Conservation (phyloP, 1,284 basidiomycete species). For the Tremellales sp. region DNA sequence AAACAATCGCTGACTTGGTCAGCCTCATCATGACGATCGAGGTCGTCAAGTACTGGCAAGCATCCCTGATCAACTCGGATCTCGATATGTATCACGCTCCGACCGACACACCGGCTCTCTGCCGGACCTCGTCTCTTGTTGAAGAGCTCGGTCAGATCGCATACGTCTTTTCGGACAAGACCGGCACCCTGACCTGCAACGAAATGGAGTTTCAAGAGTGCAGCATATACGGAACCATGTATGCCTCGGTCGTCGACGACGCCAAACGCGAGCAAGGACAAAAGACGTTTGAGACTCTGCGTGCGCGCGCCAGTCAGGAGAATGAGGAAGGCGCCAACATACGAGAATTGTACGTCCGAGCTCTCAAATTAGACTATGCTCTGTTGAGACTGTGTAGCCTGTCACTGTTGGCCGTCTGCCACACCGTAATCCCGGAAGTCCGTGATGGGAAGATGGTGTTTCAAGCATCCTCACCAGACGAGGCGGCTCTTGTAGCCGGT, state of each 20-base stretch:
- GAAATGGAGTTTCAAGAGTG: conserved; percentile 98
- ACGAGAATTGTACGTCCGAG: conserved; percentile 64
- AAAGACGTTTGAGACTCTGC: conserved; percentile 46
- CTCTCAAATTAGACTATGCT: background rate
- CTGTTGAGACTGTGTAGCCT: conserved; percentile 47
- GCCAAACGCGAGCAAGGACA: conserved; percentile 61
- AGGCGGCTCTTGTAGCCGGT: conserved; percentile 91
- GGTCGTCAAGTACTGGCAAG: conserved; percentile 97
- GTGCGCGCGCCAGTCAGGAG: conserved; percentile 50
- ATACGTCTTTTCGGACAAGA: conserved; percentile 98
- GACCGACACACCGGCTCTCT: conserved; percentile 94
- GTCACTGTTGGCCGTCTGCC: conserved; percentile 88
- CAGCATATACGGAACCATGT: conserved; percentile 80
- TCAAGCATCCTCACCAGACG: conserved; percentile 97
- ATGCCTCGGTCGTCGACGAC: conserved; percentile 85
- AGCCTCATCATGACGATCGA: conserved; percentile 97
- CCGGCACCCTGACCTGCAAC: conserved; percentile 93
- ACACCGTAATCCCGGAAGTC: conserved; percentile 96
- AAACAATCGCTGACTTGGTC: background rate
- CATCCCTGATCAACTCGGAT: conserved; percentile 93
- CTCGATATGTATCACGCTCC: conserved; percentile 92
- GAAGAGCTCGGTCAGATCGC: conserved; percentile 95
- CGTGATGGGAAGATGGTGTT: conserved; percentile 77
- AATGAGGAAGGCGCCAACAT: conserved; percentile 65
- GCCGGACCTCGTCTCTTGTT: conserved; percentile 92